These are phyloP conservation scores for Ammopiptanthus mongolicus DNA, from an alignment of 306 rosid genomes.

Conservation along the genomic window DNA sequence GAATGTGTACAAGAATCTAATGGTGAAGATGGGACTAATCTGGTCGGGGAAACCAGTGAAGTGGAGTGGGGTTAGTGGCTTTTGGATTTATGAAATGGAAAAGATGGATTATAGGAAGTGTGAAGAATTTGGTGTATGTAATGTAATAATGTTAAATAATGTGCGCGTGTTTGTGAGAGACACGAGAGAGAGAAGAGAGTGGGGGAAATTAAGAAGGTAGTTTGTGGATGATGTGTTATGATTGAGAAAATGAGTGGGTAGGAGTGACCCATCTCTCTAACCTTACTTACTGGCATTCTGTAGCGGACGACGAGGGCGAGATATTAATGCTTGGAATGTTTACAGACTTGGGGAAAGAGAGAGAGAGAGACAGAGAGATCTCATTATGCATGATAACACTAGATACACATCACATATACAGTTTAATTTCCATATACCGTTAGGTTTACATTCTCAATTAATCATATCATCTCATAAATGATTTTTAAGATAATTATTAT, in stretches of 20 bases:
- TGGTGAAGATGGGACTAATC: slow-evolving; percentile 86
- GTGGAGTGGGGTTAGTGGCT: slow-evolving; percentile 33
- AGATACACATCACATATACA: no score
- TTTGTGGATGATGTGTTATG: slow-evolving; percentile 61
- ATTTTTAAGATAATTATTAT: no score
- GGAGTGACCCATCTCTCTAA: slow-evolving; percentile 60
- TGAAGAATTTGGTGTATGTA: not conserved
- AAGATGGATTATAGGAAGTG: slow-evolving; percentile 46
- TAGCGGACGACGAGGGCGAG: slow-evolving; percentile 98
- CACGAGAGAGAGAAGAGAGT: slow-evolving; percentile 27
- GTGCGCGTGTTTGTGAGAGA: slow-evolving; percentile 30
- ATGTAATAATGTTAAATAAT: not conserved
- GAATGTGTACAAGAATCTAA: slow-evolving; percentile 50
- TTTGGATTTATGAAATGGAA: slow-evolving; percentile 30
- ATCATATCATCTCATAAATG: no score
- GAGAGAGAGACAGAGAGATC: not conserved
- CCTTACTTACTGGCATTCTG: slow-evolving; percentile 54
- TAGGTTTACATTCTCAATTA: no score
- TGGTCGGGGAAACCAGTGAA: slow-evolving; percentile 66
- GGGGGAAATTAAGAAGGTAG: slow-evolving; percentile 20
- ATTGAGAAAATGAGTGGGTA: slow-evolving; percentile 98
- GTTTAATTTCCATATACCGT: no score
- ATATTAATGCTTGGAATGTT: slow-evolving; percentile 62
- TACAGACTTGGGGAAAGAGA: slow-evolving; percentile 25
- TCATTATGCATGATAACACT: no score